Percentiles rank a stretch among this genome's conserved stretches.
Conservation (phyloP, 192 early-diverging fungal genomes). For the Ambispora gerdemannii region DNA sequence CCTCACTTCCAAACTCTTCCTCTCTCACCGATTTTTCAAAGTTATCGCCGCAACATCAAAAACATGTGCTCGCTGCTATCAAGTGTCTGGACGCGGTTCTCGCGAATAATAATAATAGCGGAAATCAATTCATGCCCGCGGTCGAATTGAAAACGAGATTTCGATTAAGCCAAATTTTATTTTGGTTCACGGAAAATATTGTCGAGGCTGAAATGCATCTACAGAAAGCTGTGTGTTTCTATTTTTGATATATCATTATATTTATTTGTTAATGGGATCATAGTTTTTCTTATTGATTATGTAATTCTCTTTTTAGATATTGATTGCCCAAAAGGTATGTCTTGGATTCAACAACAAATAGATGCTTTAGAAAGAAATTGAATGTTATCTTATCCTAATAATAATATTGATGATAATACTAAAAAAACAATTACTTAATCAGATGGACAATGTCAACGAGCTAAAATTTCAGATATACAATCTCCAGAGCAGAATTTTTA, state of each 20-base stretch:
- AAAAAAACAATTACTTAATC: background rate
- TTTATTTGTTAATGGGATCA: no score
- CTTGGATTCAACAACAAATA: background rate
- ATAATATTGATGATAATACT: background rate
- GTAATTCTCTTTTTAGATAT: constrained; percentile 8
- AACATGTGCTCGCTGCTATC: constrained; percentile 36
- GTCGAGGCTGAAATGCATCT: constrained; percentile 25
- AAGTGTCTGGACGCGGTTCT: constrained; percentile 39
- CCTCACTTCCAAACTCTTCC: background rate
- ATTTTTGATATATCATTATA: background rate
- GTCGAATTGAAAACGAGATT: constrained; percentile 36
- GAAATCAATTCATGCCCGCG: constrained; percentile 26
- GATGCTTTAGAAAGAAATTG: no score
- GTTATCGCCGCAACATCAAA: constrained; percentile 32
- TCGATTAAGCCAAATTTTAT: constrained; percentile 41
- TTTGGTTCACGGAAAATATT: constrained; percentile 42
- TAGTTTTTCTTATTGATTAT: no score
- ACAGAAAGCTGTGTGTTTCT: constrained; percentile 12
- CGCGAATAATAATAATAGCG: constrained; percentile 33
- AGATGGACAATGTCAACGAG: constrained; percentile 20
- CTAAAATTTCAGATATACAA: constrained; percentile 29
- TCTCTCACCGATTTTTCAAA: constrained; percentile 1
- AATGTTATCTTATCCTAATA: no score
- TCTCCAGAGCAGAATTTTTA: constrained; percentile 26
- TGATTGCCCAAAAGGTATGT: constrained; percentile 24